Evolutionary conservation across 2,329 filamentous ascomycete genomes (phyloP).

Genomic region (Fusarium sacchari): DNA sequence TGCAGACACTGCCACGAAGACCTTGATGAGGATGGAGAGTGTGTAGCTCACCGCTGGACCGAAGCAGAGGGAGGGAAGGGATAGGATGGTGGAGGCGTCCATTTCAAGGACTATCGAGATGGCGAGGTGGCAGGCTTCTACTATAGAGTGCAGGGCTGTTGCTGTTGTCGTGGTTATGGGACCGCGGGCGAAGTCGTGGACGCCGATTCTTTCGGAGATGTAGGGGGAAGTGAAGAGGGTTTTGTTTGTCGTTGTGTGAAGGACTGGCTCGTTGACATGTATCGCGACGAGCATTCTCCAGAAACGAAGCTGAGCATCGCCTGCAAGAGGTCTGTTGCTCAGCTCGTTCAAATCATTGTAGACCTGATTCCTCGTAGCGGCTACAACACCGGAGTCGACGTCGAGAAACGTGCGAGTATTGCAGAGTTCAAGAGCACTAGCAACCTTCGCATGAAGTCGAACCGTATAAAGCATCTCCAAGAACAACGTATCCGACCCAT

Average conservation of each 20-base stretch:
- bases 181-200: slow-evolving; percentile 14
- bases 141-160: slow-evolving; percentile 5
- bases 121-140: slow-evolving; percentile 26
- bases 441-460: slow-evolving; percentile 12
- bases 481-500: background rate
- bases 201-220: slow-evolving; percentile 19
- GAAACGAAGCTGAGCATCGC: slow-evolving; percentile 12
- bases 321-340: slow-evolving; percentile 10
- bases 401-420: slow-evolving; percentile 1
- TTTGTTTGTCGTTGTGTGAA: slow-evolving; percentile 27
- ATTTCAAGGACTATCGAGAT: slow-evolving; percentile 17
- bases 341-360: background rate
- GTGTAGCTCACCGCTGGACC: slow-evolving; percentile 25
- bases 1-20: slow-evolving; percentile 26
- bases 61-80: slow-evolving; percentile 25
- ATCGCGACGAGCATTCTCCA: slow-evolving; percentile 18
- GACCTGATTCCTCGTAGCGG: background rate
- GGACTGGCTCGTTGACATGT: slow-evolving; percentile 13
- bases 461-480: slow-evolving; percentile 12
- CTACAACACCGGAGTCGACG: background rate
- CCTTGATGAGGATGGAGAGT: slow-evolving; percentile 30
- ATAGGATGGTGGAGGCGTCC: slow-evolving; percentile 3
- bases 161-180: background rate
- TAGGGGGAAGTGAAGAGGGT: slow-evolving; percentile 19
- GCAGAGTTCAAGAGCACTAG: slow-evolving; percentile 1